phyloP scores from a whole-genome alignment of 2,329 filamentous ascomycete genomes.

The Phialocephala sp. region DNA sequence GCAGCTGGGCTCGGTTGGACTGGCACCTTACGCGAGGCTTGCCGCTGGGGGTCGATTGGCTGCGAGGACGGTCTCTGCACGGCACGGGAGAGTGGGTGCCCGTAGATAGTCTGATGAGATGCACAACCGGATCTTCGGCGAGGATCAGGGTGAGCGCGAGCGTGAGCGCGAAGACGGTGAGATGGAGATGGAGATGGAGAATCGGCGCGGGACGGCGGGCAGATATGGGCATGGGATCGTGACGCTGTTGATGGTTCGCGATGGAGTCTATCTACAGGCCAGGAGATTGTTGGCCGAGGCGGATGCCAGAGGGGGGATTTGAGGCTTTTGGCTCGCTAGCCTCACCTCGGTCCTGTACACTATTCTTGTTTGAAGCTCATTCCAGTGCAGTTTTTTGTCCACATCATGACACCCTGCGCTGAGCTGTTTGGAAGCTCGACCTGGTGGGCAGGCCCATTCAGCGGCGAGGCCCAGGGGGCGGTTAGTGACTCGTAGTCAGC shows the following conservation, averaged over 20 bases:
- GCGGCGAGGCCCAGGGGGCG: background rate
- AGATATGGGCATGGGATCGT: background rate
- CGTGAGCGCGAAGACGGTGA: background rate
- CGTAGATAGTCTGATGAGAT: background rate
- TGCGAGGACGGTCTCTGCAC: conserved; percentile 9
- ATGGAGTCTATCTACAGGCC: background rate
- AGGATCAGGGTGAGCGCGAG: background rate
- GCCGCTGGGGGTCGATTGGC: conserved; percentile 17
- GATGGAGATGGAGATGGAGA: background rate
- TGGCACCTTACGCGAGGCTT: conserved; percentile 26
- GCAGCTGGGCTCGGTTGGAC: conserved; percentile 12
- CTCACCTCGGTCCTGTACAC: background rate
- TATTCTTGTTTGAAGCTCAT: conserved; percentile 9
- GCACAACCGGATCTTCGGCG: conserved; percentile 4
- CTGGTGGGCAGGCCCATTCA: background rate
- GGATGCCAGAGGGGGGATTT: background rate
- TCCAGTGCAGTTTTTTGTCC: background rate
- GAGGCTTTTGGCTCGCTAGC: conserved; percentile 4
- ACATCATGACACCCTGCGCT: background rate
- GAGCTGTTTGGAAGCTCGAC: background rate
- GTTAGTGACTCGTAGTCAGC: background rate
- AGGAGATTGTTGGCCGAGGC: background rate
- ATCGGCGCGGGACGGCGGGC: background rate
- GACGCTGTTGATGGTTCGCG: background rate
- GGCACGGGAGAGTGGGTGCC: conserved; percentile 1